These are phyloP conservation scores for Cryptococcus hybrid DNA, from an alignment of 1,284 basidiomycete species.

Conservation along the genomic window DNA sequence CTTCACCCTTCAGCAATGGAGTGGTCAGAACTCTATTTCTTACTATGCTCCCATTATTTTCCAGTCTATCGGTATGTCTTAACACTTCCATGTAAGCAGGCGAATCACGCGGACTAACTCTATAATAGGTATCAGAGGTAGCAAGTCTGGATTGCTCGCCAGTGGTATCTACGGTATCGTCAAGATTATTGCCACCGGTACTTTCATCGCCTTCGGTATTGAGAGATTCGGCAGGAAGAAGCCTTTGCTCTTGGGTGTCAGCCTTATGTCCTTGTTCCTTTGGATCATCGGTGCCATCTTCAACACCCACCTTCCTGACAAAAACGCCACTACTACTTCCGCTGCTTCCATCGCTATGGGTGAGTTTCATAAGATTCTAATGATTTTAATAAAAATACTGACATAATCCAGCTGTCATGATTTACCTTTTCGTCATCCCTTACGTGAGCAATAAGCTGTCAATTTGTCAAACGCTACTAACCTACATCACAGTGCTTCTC, in stretches of 20 bases:
- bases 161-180: conserved; percentile 79
- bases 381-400: no score
- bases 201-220: conserved; percentile 62
- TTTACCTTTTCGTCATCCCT: conserved; percentile 50
- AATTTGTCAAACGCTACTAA: no score
- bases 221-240: conserved; percentile 54
- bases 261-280: conserved; percentile 63
- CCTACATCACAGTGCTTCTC: conserved; percentile 32
- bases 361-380: conserved; percentile 1
- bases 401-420: conserved; percentile 15
- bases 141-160: conserved; percentile 62
- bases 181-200: conserved; percentile 66
- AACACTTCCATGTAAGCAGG: no score
- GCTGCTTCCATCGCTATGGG: conserved; percentile 47
- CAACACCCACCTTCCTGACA: conserved; percentile 62
- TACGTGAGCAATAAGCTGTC: conserved; percentile 19
- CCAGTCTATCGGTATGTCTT: conserved; percentile 52
- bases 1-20: conserved; percentile 65
- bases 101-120: background rate
- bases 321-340: conserved; percentile 15
- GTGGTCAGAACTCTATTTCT: conserved; percentile 61
- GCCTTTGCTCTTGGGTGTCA: conserved; percentile 50
- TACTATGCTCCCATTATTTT: conserved; percentile 69
- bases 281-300: conserved; percentile 66
- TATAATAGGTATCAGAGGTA: conserved; percentile 51